These are phyloP conservation scores for Asterochloris sp. DNA, from an alignment of 139 green algal genomes.

Conservation along the genomic window DNA sequence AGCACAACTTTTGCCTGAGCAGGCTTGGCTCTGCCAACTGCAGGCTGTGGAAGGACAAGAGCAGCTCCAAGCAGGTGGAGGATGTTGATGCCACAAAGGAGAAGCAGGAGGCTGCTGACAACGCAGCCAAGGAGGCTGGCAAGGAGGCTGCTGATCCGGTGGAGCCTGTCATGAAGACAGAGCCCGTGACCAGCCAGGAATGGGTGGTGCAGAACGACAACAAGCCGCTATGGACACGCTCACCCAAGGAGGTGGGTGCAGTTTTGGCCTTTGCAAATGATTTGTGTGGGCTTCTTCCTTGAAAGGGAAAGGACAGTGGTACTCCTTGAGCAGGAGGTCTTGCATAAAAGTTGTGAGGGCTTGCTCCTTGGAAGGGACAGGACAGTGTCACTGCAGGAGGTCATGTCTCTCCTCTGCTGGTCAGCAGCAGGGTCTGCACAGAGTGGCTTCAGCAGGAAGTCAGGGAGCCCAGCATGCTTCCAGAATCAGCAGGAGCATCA, in stretches of 20 bases:
- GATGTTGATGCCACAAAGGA: constrained; percentile 78
- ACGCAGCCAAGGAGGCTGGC: constrained; percentile 58
- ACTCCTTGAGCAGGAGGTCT: too few species aligned
- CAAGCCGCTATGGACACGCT: constrained; percentile 94
- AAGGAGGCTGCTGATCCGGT: constrained; percentile 63
- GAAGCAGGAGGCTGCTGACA: constrained; percentile 73
- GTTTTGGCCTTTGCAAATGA: background rate
- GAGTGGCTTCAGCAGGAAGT: too few species aligned
- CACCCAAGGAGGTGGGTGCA: constrained; percentile 46
- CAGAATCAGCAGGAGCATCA: too few species aligned
- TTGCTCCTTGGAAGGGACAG: background rate
- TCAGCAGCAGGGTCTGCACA: too few species aligned
- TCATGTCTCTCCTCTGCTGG: too few species aligned
- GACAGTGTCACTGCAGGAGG: too few species aligned
- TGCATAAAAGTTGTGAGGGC: background rate
- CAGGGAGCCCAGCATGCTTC: too few species aligned
- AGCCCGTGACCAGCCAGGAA: constrained; percentile 74
- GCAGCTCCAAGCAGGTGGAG: constrained; percentile 49
- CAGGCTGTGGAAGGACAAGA: constrained; percentile 4
- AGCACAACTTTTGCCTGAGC: too few species aligned
- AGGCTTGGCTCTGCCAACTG: background rate
- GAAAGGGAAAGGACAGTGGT: too few species aligned
- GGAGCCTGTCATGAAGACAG: constrained; percentile 85
- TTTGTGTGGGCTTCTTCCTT: background rate
- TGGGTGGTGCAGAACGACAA: constrained; percentile 93